Conservation (phyloP, 2,329 filamentous ascomycete genomes). For the Boeremia lycopersici region DNA sequence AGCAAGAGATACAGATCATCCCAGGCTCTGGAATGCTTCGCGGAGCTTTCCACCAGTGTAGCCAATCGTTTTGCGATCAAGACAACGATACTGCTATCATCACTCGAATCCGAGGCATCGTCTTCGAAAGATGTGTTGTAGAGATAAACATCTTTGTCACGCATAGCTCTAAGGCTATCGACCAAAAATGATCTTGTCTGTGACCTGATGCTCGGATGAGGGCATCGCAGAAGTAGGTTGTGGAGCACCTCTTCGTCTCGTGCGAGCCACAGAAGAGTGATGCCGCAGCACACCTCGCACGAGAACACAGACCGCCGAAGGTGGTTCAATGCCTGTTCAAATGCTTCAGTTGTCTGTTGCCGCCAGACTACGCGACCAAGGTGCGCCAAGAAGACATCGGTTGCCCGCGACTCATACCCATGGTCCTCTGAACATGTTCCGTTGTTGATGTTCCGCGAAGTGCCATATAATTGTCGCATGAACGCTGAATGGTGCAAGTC, state of each 20-base stretch:
- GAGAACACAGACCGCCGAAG: conserved; percentile 61
- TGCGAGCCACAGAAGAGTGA: conserved; percentile 67
- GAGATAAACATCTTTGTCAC: conserved; percentile 37
- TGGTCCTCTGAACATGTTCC: conserved; percentile 58
- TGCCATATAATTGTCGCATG: conserved; percentile 65
- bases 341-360: conserved; percentile 70
- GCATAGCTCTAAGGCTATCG: conserved; percentile 39
- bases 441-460: conserved; percentile 58
- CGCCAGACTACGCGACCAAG: conserved; percentile 77
- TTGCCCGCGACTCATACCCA: conserved; percentile 54
- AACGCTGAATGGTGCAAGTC: conserved; percentile 74
- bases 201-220: conserved; percentile 37
- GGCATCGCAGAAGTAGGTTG: conserved; percentile 59
- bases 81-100: conserved; percentile 25
- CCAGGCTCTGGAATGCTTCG: conserved; percentile 37
- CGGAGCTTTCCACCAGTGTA: conserved; percentile 30
- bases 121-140: conserved; percentile 35
- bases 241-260: conserved; percentile 63
- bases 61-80: conserved; percentile 28
- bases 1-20: conserved; percentile 45
- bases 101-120: conserved; percentile 31
- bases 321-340: conserved; percentile 61
- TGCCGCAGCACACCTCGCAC: conserved; percentile 59
- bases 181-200: conserved; percentile 38
- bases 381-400: conserved; percentile 66